Evolutionary conservation across 2,329 filamentous ascomycete genomes (phyloP).

Genomic region (Colletotrichum tanaceti): DNA sequence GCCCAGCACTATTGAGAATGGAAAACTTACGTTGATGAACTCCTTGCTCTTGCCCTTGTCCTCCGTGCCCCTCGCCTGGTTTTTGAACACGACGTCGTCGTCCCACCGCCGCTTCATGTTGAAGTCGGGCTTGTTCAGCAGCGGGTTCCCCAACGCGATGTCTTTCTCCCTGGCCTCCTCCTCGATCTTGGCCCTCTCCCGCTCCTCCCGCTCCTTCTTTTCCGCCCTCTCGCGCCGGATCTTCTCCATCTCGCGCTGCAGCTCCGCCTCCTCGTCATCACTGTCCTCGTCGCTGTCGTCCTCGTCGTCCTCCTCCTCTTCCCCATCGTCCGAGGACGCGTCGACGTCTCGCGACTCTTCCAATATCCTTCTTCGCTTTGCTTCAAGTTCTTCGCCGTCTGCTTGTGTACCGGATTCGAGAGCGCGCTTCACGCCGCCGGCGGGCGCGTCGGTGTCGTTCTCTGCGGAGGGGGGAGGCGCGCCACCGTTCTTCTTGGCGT

Average conservation of each 20-base stretch:
- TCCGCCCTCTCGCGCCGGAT: constrained; percentile 89
- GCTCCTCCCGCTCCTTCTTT: constrained; percentile 73
- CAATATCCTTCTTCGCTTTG: constrained; percentile 86
- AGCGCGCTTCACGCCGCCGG: constrained; percentile 70
- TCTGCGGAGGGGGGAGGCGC: constrained; percentile 57
- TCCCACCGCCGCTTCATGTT: constrained; percentile 95
- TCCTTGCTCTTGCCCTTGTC: constrained; percentile 90
- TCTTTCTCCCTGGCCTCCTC: constrained; percentile 86
- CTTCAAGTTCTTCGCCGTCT: constrained; percentile 73
- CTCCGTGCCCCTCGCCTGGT: constrained; percentile 94
- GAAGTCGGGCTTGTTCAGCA: constrained; percentile 90
- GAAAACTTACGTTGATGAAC: constrained; percentile 86
- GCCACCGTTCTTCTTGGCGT: constrained; percentile 82
- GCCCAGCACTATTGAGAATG: background rate
- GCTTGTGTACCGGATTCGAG: constrained; percentile 62
- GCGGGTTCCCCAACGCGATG: constrained; percentile 90
- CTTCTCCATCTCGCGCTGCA: constrained; percentile 93
- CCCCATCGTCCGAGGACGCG: constrained; percentile 76
- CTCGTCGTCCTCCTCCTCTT: constrained; percentile 56
- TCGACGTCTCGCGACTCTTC: constrained; percentile 91
- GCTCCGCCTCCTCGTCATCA: constrained; percentile 86
- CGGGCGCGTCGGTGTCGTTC: constrained; percentile 53
- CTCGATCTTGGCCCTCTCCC: constrained; percentile 74
- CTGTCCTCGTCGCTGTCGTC: constrained; percentile 71
- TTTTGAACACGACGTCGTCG: constrained; percentile 99